Base-by-base conservation (phyloP, 2,329 filamentous ascomycete genomes). In the Pseudocercospora ulei region DNA sequence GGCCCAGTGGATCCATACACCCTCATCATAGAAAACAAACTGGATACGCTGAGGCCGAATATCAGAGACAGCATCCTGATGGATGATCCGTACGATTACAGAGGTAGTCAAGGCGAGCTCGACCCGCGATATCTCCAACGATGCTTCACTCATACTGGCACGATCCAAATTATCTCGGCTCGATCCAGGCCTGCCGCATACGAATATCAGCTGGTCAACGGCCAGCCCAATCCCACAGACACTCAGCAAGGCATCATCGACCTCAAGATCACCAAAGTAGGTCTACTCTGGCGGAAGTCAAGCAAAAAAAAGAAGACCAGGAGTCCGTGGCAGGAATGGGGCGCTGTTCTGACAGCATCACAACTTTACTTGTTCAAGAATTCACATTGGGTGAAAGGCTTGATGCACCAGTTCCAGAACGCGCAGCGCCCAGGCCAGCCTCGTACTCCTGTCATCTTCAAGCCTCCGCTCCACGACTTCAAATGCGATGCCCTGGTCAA, bases 281-380 rank as follows among this genome's bases (percentile, higher is more conserved):
- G 90, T 3, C 67, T 94, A 1, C 61, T 98, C 19, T 98, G 90
- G 90, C 78, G 90, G 28, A 98, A 98, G 59, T 86, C 94, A 48
- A 67, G 73, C 1, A 96, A 94, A 65, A 95, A 93, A 65, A 94
- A 88, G 64, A 93, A 92, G 62, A 81, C 86, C 0, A 75, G 88
- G 27, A 95, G 88, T 7, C 88, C 90, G 1, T 98, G 90, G 90
- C 88, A 95, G 58, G 90, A 98, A 70, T 98, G 90, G 90, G 90
- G 90, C 36, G 90, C 86, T 14, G 82, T 98, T 42, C 71, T 98
- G 18, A 98, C 90, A 0, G 85, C 88, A n/a, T 92, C 90, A 4
- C 88, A 95, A 56, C 73, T 98, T 5, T 98, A 95, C 61, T 85
- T 98, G 61, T 98, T 96, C 66, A 80, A 84, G 41, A 95, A 96